phyloP scores from a whole-genome alignment of 495 filamentous ascomycete genomes.

The Chaetomidium leptoderma region DNA sequence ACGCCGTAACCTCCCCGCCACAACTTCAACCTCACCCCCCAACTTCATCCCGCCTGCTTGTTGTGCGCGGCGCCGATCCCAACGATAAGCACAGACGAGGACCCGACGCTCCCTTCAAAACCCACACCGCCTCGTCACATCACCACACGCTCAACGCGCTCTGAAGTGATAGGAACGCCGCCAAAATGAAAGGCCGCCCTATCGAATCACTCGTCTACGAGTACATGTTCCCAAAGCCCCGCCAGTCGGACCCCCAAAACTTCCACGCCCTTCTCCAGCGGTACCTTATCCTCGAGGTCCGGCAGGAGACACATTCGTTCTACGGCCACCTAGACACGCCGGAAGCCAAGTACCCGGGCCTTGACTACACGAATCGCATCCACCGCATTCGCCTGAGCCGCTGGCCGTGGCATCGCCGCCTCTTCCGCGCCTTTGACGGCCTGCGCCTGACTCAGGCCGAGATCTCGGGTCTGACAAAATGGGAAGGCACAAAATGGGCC shows the following conservation, averaged over 20 bases:
- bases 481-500: slow-evolving; percentile 92
- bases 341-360: slow-evolving; percentile 85
- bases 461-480: slow-evolving; percentile 74
- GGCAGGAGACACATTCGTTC: slow-evolving; percentile 76
- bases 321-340: slow-evolving; percentile 80
- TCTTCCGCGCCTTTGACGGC: slow-evolving; percentile 79
- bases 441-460: slow-evolving; percentile 71
- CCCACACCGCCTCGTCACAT: slow-evolving; percentile 3
- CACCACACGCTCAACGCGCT: not conserved
- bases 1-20: slow-evolving; percentile 3
- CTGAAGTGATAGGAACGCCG: not conserved
- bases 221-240: slow-evolving; percentile 51
- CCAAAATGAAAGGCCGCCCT: slow-evolving; percentile 51
- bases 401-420: slow-evolving; percentile 72
- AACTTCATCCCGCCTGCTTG: not conserved
- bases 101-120: not conserved
- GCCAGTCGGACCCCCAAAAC: slow-evolving; percentile 47
- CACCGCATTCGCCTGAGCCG: slow-evolving; percentile 81
- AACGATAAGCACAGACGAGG: not conserved
- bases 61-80: slow-evolving; percentile 16
- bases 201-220: slow-evolving; percentile 54
- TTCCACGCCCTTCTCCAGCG: slow-evolving; percentile 52
- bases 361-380: slow-evolving; percentile 76
- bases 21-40: not conserved
- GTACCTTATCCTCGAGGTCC: slow-evolving; percentile 82